Conservation (phyloP, 257 asterid genomes). For the Echium plantagineum region DNA sequence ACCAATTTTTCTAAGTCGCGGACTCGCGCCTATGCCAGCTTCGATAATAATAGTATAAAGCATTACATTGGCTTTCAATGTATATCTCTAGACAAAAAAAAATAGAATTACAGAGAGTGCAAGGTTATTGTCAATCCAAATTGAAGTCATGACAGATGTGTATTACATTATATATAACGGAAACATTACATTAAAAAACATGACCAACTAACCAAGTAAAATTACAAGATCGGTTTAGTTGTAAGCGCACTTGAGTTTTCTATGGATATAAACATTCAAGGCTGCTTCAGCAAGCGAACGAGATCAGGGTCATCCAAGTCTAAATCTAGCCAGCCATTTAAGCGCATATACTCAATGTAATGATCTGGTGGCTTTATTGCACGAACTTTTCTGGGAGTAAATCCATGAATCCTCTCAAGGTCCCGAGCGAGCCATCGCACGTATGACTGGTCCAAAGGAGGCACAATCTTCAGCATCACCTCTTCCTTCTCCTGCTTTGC, state of each 20-base stretch:
- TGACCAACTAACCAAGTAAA: not conserved
- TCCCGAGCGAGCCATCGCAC: constrained; percentile 66
- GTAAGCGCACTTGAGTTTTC: not conserved
- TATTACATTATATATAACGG: not conserved
- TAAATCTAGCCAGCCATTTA: constrained; percentile 87
- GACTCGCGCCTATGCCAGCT: too few relatives aligned
- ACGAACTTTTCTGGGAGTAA: constrained; percentile 52
- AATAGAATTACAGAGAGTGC: too few relatives aligned
- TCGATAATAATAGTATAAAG: too few relatives aligned
- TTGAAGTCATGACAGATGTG: not conserved
- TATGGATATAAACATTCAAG: not conserved
- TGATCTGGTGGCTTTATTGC: constrained; percentile 80
- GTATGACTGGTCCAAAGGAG: constrained; percentile 61
- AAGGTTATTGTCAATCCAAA: too few relatives aligned
- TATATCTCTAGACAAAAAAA: too few relatives aligned
- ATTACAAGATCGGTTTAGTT: not conserved
- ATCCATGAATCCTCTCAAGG: constrained; percentile 66
- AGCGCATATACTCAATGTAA: constrained; percentile 66
- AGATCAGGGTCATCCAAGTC: constrained; percentile 70
- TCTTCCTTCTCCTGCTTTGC: constrained; percentile 48
- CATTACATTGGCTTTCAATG: not conserved
- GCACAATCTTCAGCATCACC: constrained; percentile 47
- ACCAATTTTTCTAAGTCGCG: too few relatives aligned
- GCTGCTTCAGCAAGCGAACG: constrained; percentile 49
- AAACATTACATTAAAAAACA: not conserved